Evolutionary conservation across 257 asterid genomes (phyloP).

Genomic region (Nicotiana tabacum): DNA sequence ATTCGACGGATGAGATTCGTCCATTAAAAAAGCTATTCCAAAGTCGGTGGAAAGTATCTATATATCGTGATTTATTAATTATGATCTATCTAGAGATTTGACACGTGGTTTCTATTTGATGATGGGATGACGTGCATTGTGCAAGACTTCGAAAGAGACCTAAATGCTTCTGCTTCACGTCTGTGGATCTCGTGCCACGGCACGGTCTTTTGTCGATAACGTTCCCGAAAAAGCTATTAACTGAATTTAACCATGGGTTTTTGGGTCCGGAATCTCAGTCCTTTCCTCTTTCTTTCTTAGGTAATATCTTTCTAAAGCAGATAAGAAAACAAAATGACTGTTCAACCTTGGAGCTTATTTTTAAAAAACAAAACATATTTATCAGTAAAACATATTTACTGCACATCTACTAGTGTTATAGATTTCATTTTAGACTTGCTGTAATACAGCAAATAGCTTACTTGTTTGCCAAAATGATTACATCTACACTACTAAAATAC

Average conservation of each 20-base stretch:
- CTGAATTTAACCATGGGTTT: neutral
- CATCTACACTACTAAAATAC: neutral
- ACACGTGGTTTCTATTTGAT: neutral
- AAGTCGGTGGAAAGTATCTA: neutral
- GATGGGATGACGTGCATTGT: neutral
- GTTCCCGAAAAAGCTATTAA: neutral
- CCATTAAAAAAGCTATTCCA: no score
- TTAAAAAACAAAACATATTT: neutral
- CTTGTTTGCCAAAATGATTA: neutral
- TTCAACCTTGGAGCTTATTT: neutral
- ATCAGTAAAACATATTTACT: neutral
- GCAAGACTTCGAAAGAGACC: neutral
- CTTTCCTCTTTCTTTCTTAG: neutral
- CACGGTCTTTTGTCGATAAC: neutral
- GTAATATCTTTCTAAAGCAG: neutral
- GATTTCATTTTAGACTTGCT: neutral
- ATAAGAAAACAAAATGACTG: neutral
- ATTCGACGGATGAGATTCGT: neutral
- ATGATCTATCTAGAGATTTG: neutral
- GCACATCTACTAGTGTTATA: neutral
- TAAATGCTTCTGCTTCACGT: neutral
- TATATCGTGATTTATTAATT: no score
- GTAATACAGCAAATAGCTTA: neutral
- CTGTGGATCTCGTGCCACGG: neutral
- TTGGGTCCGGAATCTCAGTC: neutral